Evolutionary conservation across 2,329 filamentous ascomycete genomes (phyloP), one percentile per base, ranked within the genome.

Genomic region (Paradendryphiella salina): DNA sequence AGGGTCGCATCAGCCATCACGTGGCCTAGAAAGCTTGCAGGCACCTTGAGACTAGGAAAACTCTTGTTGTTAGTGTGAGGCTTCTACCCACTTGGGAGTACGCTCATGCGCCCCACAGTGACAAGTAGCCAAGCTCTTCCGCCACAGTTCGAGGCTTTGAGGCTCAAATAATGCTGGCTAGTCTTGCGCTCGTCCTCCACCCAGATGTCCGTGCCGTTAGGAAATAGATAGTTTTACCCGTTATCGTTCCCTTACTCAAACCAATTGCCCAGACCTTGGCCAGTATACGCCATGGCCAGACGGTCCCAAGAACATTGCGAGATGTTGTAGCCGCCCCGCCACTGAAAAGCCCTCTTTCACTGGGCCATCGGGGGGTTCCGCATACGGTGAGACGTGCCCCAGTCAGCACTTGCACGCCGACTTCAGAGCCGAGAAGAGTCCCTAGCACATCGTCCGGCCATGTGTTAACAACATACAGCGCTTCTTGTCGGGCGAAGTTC

Each of bases 401-500:
- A 0, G 76, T 75, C 3, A 66, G 52, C 14, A 81, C 75, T 10
- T 65, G 37, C 1, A 58, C 57, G n/a, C 79, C 77, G 1, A 81
- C 63, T 49, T 81, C 77, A 10, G 53, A 59, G 9, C 79, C 79
- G 2, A 73, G 69, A 56, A 75, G 81, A 0, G 75, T 75, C 18
- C 64, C 46, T 2, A 61, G 65, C 0, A 64, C 53, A 14, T 56
- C 63, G 0, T 71, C 67, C 3, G 70, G 64, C 78, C 79, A 82
- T 28, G 63, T 72, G 56, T 77, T 75, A 9, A 82, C 56, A 3
- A 82, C 79, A 37, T 77, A 74, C 1, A 72, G 49, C 0, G 76
- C 65, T 48, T 78, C 72, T 35, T 65, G 61, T 18, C 76, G 75
- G 23, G 64, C 77, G 54, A 82, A 82, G 60, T 83, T 82, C 63